These are phyloP conservation scores for Funneliformis mosseae DNA, from an alignment of 192 early-diverging fungal genomes.

Conservation along the genomic window DNA sequence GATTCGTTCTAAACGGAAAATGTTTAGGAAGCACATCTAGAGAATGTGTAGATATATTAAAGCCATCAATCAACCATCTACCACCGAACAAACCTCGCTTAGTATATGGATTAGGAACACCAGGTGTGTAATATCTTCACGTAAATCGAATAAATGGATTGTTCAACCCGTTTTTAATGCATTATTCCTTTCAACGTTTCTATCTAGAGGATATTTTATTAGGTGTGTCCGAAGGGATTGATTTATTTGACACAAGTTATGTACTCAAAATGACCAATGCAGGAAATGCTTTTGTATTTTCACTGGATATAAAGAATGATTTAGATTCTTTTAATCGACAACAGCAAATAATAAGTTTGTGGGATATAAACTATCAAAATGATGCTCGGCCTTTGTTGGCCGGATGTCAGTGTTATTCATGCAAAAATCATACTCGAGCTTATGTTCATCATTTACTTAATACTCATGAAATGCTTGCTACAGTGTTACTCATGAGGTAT, in stretches of 20 bases:
- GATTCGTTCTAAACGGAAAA: slow-evolving; percentile 54
- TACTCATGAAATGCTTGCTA: slow-evolving; percentile 78
- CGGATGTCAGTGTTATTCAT: slow-evolving; percentile 68
- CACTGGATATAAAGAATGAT: slow-evolving; percentile 38
- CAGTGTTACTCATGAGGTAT: slow-evolving; percentile 71
- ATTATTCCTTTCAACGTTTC: neutral
- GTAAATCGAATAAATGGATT: neutral
- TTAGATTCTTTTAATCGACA: neutral
- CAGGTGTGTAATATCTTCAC: slow-evolving; percentile 40
- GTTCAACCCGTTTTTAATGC: neutral
- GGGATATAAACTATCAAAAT: slow-evolving; percentile 53
- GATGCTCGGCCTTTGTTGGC: slow-evolving; percentile 65
- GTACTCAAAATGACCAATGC: slow-evolving; percentile 63
- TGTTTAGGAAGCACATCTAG: slow-evolving; percentile 37
- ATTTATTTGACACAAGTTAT: slow-evolving; percentile 75
- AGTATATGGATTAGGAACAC: slow-evolving; percentile 53
- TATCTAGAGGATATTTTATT: slow-evolving; percentile 50
- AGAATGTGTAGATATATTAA: slow-evolving; percentile 44
- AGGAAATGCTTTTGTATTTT: slow-evolving; percentile 66
- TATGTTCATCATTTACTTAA: slow-evolving; percentile 76
- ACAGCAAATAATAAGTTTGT: slow-evolving; percentile 50
- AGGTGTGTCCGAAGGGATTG: slow-evolving; percentile 60
- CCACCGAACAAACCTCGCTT: slow-evolving; percentile 59
- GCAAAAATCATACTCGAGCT: slow-evolving; percentile 66
- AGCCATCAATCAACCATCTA: slow-evolving; percentile 50